Base-by-base conservation (phyloP, 106 monocot species). In the Dendrobium officinale region DNA sequence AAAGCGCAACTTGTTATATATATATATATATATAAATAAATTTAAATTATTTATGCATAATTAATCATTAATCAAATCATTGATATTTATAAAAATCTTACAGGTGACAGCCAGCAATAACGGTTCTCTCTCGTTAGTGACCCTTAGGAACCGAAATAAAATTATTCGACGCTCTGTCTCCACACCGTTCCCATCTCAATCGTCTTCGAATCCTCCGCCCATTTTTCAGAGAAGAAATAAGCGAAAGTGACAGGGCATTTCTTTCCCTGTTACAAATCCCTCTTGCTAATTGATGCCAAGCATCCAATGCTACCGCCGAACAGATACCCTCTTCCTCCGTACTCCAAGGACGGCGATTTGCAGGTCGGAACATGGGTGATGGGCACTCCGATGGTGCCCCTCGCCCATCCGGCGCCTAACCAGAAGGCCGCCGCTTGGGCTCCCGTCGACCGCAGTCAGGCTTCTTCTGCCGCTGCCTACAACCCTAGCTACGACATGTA, bases 381-480 rank as follows among this genome's bases (percentile, higher is more conserved):
- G 74, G 74, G 74, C 74, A 74, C 43, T n/a, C 74, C 74, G 74
- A n/a, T 74, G 74, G n/a, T 19, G 8, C 74, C 74, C 43, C 74
- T 19, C n/a, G 5, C 20, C 5, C 41, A 74, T 74, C 74, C 74
- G 43, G 74, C 6, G 37, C 37, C 37, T 18, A 44, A 44, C 74
- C 74, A 44, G 43, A 24, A n/a, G 9, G 43, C 33, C 33, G 70
- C 43, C 43, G 6, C 74, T 74, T 43, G 74, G 44, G 20, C 44
- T 3, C 74, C 74, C 20, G 42, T 74, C 20, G 44, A 74, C 43
- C n/a, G 19, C 20, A 74, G 6, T 44, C 74, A 19, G 6, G 43
- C n/a, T 43, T 2, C 41, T 44, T 22, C 41, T 29, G 0, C 43
- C n/a, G 42, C 44, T 18, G 6, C n/a, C n/a, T 43, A 44, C 43